These are phyloP conservation scores for Austroboletus sp. DNA, from an alignment of 1,284 basidiomycete species.

Conservation along the genomic window DNA sequence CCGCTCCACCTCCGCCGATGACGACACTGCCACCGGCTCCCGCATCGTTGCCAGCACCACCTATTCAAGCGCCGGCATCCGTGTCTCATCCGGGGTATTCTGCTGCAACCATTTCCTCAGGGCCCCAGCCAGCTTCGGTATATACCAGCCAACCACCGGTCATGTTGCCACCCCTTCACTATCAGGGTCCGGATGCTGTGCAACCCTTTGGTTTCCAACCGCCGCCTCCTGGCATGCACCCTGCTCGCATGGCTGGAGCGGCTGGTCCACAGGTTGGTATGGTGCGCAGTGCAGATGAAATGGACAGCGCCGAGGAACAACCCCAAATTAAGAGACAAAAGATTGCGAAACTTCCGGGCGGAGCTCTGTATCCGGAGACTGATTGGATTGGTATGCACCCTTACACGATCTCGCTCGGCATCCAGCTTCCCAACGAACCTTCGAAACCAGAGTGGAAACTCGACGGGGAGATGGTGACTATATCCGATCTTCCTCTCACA, in stretches of 20 bases:
- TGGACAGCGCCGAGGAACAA: conserved; percentile 60
- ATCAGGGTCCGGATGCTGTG: conserved; percentile 67
- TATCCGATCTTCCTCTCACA: conserved; percentile 76
- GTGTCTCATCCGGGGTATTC: conserved; percentile 49
- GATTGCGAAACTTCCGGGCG: conserved; percentile 74
- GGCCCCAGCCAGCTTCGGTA: conserved; percentile 70
- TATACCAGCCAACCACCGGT: conserved; percentile 58
- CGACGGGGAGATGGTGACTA: conserved; percentile 67
- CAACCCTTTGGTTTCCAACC: conserved; percentile 76
- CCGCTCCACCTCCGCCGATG: conserved; percentile 56
- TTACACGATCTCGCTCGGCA: conserved; percentile 74
- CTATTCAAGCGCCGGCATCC: conserved; percentile 38
- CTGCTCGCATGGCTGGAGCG: conserved; percentile 47
- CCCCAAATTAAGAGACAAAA: conserved; percentile 79
- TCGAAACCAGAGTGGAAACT: conserved; percentile 88
- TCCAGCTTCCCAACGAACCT: conserved; percentile 75
- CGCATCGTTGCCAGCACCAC: conserved; percentile 60
- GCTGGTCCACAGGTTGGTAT: conserved; percentile 53
- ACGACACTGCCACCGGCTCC: conserved; percentile 57
- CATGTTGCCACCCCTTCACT: conserved; percentile 76
- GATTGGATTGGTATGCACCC: conserved; percentile 89
- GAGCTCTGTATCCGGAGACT: conserved; percentile 71
- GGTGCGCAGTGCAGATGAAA: conserved; percentile 70
- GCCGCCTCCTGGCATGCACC: conserved; percentile 46
- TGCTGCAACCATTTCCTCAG: conserved; percentile 71